phyloP scores from a whole-genome alignment of 768 basidiomycete species.

The Strobilomyces echinocephalus region DNA sequence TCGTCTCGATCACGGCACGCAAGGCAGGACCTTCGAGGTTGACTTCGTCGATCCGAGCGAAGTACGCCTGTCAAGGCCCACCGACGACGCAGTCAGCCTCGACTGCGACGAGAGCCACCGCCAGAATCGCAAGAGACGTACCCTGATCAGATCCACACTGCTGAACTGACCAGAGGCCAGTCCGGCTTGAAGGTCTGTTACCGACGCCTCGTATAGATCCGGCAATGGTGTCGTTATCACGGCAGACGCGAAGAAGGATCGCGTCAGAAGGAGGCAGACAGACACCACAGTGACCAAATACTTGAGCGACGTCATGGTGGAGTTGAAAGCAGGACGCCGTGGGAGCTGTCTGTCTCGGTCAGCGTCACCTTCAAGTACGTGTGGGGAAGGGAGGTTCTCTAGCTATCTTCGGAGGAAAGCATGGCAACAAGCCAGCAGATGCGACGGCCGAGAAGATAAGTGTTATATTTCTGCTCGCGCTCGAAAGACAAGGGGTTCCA shows the following conservation, averaged over 20 bases:
- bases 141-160: slow-evolving; percentile 40
- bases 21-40: slow-evolving; percentile 35
- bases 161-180: slow-evolving; percentile 31
- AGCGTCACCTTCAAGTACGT: too few relatives aligned
- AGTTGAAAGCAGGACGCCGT: not conserved
- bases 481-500: too few relatives aligned
- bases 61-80: slow-evolving; percentile 32
- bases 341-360: too few relatives aligned
- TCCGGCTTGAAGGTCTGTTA: slow-evolving; percentile 37
- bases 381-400: too few relatives aligned
- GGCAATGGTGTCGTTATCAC: slow-evolving; percentile 25
- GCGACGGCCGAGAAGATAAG: too few relatives aligned
- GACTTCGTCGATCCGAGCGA: slow-evolving; percentile 41
- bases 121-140: not conserved
- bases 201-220: slow-evolving; percentile 39
- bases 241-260: slow-evolving; percentile 9
- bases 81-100: not conserved
- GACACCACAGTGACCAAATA: slow-evolving; percentile 7
- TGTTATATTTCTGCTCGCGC: too few relatives aligned
- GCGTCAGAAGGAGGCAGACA: slow-evolving; percentile 1
- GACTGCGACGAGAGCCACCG: too few relatives aligned
- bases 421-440: too few relatives aligned
- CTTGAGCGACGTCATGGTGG: slow-evolving; percentile 4
- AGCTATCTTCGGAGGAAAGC: too few relatives aligned
- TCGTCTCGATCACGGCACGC: slow-evolving; percentile 39